Evolutionary conservation across 306 rosid species (phyloP), one percentile per base, ranked within the genome.

Genomic region (Begonia masoniana): DNA sequence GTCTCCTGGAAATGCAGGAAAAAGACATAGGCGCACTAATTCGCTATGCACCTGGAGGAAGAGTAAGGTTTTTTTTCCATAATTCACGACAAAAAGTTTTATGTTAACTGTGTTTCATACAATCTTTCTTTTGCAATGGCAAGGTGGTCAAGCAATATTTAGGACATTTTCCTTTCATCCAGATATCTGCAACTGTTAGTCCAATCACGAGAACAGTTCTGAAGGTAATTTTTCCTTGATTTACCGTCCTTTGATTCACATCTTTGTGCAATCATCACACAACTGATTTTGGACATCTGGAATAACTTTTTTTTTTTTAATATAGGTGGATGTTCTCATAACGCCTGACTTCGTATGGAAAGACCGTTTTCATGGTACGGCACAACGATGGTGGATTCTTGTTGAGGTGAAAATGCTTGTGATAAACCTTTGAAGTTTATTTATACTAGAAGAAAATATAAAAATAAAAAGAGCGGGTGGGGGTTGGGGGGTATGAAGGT

Each of bases 121-220:
- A 41, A 15, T 3, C 66, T 47, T 24, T 69, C 35, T 62, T 69
- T 64, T 51, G 13, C 51, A 3, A 60, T 69, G 59, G 5, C 54
- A 63, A 89, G 97, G 36, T 78, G 80, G 83, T 89, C 53, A 89
- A 76, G 81, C 91, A 89, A 81, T 62, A 55, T 72, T 74, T 89
- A 36, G 94, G 97, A 55, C 73, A 76, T 69, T 89, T 89, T 65
- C 97, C 97, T 16, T 83, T 81, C 61, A 79, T 89, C 75, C 94
- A 89, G 69, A 64, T 89, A 68, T 77, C 91, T 47, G 97, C 95
- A 68, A 85, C 85, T 55, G 80, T 89, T 43, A 89, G 97, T 77
- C 97, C 97, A 54, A 85, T 89, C 65, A 89, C 97, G 57, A 85
- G 95, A 77, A 89, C 97, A 66, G 97, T 89, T 47, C 67, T 89